Evolutionary conservation across 257 asterid genomes (phyloP).

Genomic region (Capsicum rhomboideum): DNA sequence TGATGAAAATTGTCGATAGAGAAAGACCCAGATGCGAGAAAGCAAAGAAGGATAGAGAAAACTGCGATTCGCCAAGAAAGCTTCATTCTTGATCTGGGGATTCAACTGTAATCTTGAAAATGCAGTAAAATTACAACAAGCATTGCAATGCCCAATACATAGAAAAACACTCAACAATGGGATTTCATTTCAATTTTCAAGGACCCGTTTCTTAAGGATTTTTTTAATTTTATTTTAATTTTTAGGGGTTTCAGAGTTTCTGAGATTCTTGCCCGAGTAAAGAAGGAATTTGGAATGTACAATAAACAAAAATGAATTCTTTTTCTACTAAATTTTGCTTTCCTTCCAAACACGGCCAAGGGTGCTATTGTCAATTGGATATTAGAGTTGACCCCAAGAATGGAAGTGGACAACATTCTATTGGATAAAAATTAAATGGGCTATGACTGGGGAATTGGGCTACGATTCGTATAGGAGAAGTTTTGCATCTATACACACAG

Average conservation of each 20-base stretch:
- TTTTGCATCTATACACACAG: too few relatives aligned
- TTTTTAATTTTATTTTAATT: background rate
- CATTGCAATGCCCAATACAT: background rate
- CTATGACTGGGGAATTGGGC: background rate
- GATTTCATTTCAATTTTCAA: conserved; percentile 23
- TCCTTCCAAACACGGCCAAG: background rate
- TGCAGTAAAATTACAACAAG: conserved; percentile 21
- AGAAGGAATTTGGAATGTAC: background rate
- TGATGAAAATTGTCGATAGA: conserved; percentile 54
- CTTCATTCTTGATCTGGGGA: conserved; percentile 59
- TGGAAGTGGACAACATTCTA: background rate
- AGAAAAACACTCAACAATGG: background rate
- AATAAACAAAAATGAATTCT: too few relatives aligned
- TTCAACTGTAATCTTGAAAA: conserved; percentile 8
- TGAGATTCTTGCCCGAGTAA: background rate
- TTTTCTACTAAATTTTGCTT: background rate
- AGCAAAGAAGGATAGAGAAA: conserved; percentile 29
- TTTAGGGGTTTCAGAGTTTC: background rate
- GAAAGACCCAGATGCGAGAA: conserved; percentile 38
- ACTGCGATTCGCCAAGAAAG: conserved; percentile 27
- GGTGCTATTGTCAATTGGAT: background rate
- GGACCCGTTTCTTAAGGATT: conserved; percentile 4
- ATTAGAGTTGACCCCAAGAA: background rate
- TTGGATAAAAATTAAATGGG: background rate
- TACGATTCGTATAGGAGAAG: too few relatives aligned